Evolutionary conservation across 169 alveolate species (phyloP).

Genomic region (Perkinsus chesapeaki): DNA sequence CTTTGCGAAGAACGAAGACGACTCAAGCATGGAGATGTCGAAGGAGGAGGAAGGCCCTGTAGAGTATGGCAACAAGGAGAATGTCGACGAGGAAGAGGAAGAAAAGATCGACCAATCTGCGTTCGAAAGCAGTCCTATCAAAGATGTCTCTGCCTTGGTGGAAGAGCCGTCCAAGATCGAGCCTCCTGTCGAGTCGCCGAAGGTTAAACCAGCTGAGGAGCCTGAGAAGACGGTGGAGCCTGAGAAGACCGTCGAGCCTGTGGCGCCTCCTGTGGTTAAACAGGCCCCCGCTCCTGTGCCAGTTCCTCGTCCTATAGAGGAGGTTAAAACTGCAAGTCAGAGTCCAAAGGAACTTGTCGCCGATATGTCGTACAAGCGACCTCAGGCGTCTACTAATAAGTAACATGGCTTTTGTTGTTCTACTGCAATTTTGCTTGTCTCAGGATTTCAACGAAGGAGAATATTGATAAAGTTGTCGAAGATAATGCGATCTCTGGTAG

Average conservation of each 20-base stretch:
- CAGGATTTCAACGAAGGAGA: not conserved
- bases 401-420: not conserved
- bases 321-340: not conserved
- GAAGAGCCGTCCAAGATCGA: not conserved
- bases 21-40: not conserved
- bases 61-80: not conserved
- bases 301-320: not conserved
- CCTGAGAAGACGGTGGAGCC: not conserved
- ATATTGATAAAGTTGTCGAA: not conserved
- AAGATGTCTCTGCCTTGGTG: not conserved
- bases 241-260: not conserved
- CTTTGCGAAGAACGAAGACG: not conserved
- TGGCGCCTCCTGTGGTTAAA: not conserved
- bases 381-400: not conserved
- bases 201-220: not conserved
- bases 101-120: not conserved
- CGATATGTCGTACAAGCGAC: not conserved
- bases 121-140: not conserved
- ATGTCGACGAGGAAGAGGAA: not conserved
- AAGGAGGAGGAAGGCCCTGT: not conserved
- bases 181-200: not conserved
- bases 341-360: not conserved
- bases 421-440: not conserved
- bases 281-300: not conserved
- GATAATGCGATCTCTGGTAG: not conserved